Evolutionary conservation across 2,329 filamentous ascomycete genomes (phyloP).

Genomic region (Ophiostoma tasmaniense): DNA sequence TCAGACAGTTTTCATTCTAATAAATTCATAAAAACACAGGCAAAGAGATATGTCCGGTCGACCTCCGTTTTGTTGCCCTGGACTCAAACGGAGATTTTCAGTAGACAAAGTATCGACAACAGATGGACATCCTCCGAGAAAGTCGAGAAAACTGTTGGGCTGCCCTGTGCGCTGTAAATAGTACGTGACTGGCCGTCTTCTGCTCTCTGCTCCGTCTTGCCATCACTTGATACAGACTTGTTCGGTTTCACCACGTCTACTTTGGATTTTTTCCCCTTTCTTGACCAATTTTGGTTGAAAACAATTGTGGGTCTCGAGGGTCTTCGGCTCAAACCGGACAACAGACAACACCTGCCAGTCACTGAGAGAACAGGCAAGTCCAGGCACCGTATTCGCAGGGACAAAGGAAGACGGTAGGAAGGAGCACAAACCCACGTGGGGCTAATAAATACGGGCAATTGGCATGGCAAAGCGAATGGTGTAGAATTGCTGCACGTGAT

Average conservation of each 20-base stretch:
- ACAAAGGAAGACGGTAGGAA: background rate
- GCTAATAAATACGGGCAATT: background rate
- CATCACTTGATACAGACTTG: too few relatives aligned
- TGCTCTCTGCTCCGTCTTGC: background rate
- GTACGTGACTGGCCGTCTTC: background rate
- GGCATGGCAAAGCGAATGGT: background rate
- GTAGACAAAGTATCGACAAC: background rate
- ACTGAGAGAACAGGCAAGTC: background rate
- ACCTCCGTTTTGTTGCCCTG: background rate
- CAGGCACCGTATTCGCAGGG: background rate
- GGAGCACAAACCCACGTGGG: slow-evolving; percentile 1
- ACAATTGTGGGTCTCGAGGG: slow-evolving; percentile 8
- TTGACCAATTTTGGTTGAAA: slow-evolving; percentile 12
- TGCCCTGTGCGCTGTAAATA: too few relatives aligned
- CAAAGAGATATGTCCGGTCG: background rate
- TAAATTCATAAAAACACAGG: background rate
- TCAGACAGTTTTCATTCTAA: background rate
- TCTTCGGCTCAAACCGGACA: slow-evolving; percentile 20
- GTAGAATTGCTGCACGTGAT: background rate
- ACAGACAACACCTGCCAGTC: background rate
- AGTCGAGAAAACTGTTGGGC: background rate
- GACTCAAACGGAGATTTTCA: background rate
- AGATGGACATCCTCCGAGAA: background rate
- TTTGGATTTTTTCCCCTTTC: slow-evolving; percentile 5
- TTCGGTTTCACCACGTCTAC: too few relatives aligned